Percentiles rank a stretch among this genome's conserved stretches.
phyloP scores from a whole-genome alignment of 257 asterid species.

The Handroanthus guayacan region DNA sequence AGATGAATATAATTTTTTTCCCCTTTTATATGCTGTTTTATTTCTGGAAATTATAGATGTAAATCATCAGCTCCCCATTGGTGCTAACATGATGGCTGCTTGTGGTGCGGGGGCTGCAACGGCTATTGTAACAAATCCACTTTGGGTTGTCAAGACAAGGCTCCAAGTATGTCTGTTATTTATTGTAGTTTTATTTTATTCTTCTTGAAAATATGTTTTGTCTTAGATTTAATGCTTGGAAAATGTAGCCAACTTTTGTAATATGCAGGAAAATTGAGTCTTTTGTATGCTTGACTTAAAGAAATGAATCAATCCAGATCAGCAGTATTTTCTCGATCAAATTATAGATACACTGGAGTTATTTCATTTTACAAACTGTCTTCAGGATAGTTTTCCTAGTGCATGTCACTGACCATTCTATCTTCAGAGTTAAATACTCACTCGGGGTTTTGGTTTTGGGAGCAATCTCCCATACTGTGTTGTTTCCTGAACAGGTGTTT shows the following conservation, averaged over 20 bases:
- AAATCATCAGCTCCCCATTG: conserved; percentile 82
- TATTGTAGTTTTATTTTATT: conserved; percentile 18
- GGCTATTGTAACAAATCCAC: conserved; percentile 85
- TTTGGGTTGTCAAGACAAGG: conserved; percentile 98
- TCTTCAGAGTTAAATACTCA: too few species aligned
- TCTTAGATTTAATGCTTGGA: conserved; percentile 19
- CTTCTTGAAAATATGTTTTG: background rate
- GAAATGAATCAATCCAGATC: too few species aligned
- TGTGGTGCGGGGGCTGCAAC: conserved; percentile 99
- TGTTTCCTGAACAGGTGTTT: too few species aligned
- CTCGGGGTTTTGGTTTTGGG: too few species aligned
- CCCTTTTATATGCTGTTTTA: background rate
- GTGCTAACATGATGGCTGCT: conserved; percentile 95
- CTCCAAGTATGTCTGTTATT: conserved; percentile 67
- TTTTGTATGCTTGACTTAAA: background rate
- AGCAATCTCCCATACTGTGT: too few species aligned
- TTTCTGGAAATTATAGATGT: conserved; percentile 61
- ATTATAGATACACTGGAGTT: too few species aligned
- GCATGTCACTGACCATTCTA: too few species aligned
- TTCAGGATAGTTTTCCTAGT: too few species aligned
- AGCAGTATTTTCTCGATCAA: too few species aligned
- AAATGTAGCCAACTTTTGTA: conserved; percentile 19
- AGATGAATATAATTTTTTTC: conserved; percentile 13
- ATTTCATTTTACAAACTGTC: too few species aligned
- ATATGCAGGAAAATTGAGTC: background rate